These are phyloP conservation scores for Anthostomella pinea DNA, from an alignment of 2,329 filamentous ascomycete genomes.

Conservation along the genomic window DNA sequence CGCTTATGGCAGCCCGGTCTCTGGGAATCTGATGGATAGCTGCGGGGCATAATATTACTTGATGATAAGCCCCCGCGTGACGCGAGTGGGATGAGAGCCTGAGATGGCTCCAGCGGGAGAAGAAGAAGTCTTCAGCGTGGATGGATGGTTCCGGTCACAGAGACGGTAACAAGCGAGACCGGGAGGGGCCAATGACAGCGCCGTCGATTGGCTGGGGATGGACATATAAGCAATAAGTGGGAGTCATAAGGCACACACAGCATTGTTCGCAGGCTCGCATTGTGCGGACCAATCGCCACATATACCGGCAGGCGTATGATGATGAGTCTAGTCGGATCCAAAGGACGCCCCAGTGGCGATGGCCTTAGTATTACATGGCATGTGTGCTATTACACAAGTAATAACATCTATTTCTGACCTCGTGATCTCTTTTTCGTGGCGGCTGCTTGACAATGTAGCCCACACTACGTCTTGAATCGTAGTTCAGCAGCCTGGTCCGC, in stretches of 20 bases:
- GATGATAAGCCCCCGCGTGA: neutral
- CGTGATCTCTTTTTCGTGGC: conserved; percentile 9
- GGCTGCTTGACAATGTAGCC: conserved; percentile 11
- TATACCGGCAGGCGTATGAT: conserved; percentile 11
- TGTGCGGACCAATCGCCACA: conserved; percentile 9
- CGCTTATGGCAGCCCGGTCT: neutral
- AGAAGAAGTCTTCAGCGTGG: too few species aligned
- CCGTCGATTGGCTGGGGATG: too few species aligned
- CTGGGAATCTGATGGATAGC: neutral
- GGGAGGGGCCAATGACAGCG: too few species aligned
- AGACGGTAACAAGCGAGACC: too few species aligned
- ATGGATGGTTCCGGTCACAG: too few species aligned
- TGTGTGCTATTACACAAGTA: conserved; percentile 13
- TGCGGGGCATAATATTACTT: neutral
- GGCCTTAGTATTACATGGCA: conserved; percentile 17
- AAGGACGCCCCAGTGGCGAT: conserved; percentile 6
- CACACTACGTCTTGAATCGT: conserved; percentile 14
- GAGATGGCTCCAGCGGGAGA: too few species aligned
- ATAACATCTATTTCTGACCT: conserved; percentile 9
- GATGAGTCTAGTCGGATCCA: conserved; percentile 7
- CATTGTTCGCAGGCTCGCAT: conserved; percentile 8
- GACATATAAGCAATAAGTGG: too few species aligned
- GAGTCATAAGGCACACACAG: conserved; percentile 14
- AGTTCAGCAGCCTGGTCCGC: conserved; percentile 18
- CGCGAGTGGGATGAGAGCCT: conserved; percentile 1